Base-by-base conservation (phyloP, 495 filamentous ascomycete genomes). In the Penicillium salamii region DNA sequence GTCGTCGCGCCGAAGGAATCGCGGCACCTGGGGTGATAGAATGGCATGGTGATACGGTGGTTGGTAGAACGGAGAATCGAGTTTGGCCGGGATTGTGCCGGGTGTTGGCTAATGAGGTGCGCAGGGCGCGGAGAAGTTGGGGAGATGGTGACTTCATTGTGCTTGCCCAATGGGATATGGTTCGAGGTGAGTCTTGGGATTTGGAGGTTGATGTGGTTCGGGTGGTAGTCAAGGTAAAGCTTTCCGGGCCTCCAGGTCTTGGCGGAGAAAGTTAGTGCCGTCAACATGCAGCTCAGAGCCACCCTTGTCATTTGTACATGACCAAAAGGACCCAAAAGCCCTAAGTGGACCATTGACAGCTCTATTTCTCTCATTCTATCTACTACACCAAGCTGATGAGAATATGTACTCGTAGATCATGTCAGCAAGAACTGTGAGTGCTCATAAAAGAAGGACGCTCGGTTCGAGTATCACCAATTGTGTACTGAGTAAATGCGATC, bases 91-190 rank as follows among this genome's bases (percentile, higher is more conserved):
- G 46, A 50, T n/a, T 46, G 38, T 28, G 33, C 42, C 26, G 47
- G 21, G 46, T 24, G 28, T 31, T 42, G 41, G 38, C 34, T 35
- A 74, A 61, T 2, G 70, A 67, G 19, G 61, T 65, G 52, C 71
- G 71, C 40, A 76, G 45, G 24, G 70, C 71, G 34, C 72, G 70
- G 19, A 76, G 62, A 21, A 76, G 67, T 43, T 75, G 72, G n/a
- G 65, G 56, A 0, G 72, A 75, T 52, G 72, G 72, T 8, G 69
- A 54, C 32, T 70, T 66, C 72, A 76, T 76, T 34, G 29, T 42
- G 18, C n/a, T 7, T 32, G 12, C 29, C 5, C 5, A 32, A 11
- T 32, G 7, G 29, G 29, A 32, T 32, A 11, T 32, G 29, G n/a
- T n/a, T n/a, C n/a, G n/a, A n/a, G n/a, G n/a, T n/a, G n/a, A n/a